Evolutionary conservation across 2,329 filamentous ascomycete genomes (phyloP), one percentile per base, ranked within the genome.

Genomic region (Penicillium sp.): DNA sequence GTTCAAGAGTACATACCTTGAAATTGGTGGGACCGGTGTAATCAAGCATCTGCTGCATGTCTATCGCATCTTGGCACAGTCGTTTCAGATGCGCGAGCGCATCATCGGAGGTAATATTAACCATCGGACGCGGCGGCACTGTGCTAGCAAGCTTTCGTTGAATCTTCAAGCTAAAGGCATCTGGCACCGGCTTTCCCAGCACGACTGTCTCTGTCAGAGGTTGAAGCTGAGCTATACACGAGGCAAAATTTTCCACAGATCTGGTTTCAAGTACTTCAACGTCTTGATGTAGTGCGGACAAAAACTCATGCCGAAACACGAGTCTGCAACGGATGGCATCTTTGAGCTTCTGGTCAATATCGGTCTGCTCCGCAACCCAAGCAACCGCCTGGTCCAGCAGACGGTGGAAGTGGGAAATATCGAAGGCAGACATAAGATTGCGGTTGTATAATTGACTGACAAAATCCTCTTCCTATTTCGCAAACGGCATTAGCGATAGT

Each of bases 71-170:
- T 49, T 79, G 73, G 53, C 85, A 86, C 26, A 96, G 71, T 39
- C 82, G 80, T 49, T 77, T 77, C 54, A 96, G 76, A 58, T 87
- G 83, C 19, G 71, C 71, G 55, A 85, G 79, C 0, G 89, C 86
- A 60, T 88, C 83, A 13, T 83, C 79, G 58, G 87, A 85, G 24
- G 79, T 80, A 3, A 90, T 65, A 46, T 88, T 78, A 10, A 96
- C 87, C 59, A 96, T 91, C 0, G 91, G 90, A 8, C 91, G 80
- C 7, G 93, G 93, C 4, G 93, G 93, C 61, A 96, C 90, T 0
- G 89, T 96, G 58, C 89, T 96, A 1, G 93, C 90, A 29, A 98
- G 76, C 55, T 85, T 85, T n/a, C 90, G 80, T 64, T 98, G 93
- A 33, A 97, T 78, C 64, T 95, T 95, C 22, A 82, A 81, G 60